Percentiles rank a stretch among this genome's conserved stretches.
phyloP scores from a whole-genome alignment of 208 protist genomes.

The Crithidia bombi region DNA sequence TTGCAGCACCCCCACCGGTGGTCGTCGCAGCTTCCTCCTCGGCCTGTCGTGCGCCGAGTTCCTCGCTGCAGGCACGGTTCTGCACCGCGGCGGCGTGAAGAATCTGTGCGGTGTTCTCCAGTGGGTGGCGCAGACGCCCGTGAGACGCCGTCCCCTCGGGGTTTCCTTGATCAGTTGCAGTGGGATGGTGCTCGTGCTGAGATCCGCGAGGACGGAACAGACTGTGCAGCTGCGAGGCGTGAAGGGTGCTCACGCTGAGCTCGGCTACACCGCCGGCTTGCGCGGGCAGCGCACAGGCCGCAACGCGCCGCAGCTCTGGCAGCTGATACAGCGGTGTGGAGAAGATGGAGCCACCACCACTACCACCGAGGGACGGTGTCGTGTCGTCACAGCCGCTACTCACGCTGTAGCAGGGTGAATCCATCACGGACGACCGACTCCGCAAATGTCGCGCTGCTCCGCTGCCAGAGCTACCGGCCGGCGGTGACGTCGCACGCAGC shows the following conservation, averaged over 20 bases:
- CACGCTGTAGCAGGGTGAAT: background rate
- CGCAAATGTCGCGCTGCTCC: conserved; percentile 16
- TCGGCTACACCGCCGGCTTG: conserved; percentile 22
- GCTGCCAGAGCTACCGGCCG: background rate
- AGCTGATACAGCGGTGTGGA: conserved; percentile 33
- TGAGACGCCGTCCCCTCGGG: background rate
- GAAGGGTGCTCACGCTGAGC: conserved; percentile 24
- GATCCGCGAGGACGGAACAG: conserved; percentile 28
- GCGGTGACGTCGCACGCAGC: conserved; percentile 9
- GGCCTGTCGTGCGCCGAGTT: background rate
- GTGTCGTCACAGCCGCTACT: background rate
- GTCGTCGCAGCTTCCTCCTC: conserved; percentile 1
- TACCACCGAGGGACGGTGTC: background rate
- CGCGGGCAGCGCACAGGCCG: conserved; percentile 25
- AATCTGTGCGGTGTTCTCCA: conserved; percentile 23
- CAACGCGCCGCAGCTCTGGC: conserved; percentile 41
- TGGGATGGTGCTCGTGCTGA: conserved; percentile 16
- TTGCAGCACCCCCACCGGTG: background rate
- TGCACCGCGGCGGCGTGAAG: conserved; percentile 21
- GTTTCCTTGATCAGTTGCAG: background rate
- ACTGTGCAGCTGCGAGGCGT: conserved; percentile 30
- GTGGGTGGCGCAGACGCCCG: conserved; percentile 21
- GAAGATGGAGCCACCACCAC: conserved; percentile 5
- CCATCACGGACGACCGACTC: conserved; percentile 11
- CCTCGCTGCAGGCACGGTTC: conserved; percentile 29